phyloP scores from a whole-genome alignment of 1,139 yeast genomes.

The Geotrichum carabidarum region DNA sequence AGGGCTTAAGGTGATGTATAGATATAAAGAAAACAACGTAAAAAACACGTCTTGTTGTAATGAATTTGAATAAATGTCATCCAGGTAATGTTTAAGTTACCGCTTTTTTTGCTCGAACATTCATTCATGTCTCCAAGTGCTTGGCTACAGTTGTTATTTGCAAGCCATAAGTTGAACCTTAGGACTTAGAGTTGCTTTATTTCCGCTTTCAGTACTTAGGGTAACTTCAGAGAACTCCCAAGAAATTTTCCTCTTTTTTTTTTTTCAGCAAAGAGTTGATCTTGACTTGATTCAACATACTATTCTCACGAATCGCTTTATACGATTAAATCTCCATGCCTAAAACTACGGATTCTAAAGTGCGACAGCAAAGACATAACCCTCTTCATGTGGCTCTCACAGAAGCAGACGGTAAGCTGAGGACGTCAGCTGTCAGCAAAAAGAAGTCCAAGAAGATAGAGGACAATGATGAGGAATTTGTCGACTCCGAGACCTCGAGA shows the following conservation, averaged over 20 bases:
- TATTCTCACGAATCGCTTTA: not conserved
- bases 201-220: not conserved
- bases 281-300: not conserved
- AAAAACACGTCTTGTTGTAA: too few relatives aligned
- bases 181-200: too few relatives aligned
- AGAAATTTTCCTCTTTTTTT: slow-evolving; percentile 1
- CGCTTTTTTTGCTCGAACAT: too few relatives aligned
- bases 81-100: too few relatives aligned
- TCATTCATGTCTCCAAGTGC: too few relatives aligned
- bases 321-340: slow-evolving; percentile 8
- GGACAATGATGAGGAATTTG: slow-evolving; percentile 55
- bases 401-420: slow-evolving; percentile 24
- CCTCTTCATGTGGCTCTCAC: slow-evolving; percentile 18
- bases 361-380: slow-evolving; percentile 16
- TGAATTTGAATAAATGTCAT: too few relatives aligned
- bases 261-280: slow-evolving; percentile 4
- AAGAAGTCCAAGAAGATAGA: slow-evolving; percentile 19
- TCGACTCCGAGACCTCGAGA: slow-evolving; percentile 80
- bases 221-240: slow-evolving; percentile 2
- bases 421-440: slow-evolving; percentile 19
- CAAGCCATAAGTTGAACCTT: too few relatives aligned
- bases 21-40: too few relatives aligned
- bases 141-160: too few relatives aligned
- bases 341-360: slow-evolving; percentile 5
- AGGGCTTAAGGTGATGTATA: too few relatives aligned